Evolutionary conservation across 164 flowering plant species (phyloP).

Genomic region (Vitis rotundifolia): DNA sequence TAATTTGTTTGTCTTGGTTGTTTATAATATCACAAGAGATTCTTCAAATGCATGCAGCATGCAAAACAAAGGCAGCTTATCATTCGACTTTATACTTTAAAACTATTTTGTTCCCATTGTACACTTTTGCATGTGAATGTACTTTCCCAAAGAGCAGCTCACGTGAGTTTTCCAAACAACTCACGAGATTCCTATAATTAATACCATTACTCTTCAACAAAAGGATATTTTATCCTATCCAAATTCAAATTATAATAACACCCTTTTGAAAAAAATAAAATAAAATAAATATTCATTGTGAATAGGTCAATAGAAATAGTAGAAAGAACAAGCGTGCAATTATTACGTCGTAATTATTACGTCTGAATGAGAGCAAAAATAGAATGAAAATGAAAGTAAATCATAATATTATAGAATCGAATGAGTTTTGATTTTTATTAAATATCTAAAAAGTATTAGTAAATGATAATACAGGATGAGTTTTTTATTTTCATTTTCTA

Average conservation of each 20-base stretch:
- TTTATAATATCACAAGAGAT: conserved; percentile 12
- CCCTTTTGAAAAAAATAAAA: too few relatives aligned
- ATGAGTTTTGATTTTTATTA: too few relatives aligned
- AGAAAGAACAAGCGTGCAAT: too few relatives aligned
- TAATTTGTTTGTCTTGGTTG: neutral
- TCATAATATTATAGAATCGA: too few relatives aligned
- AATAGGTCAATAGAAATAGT: too few relatives aligned
- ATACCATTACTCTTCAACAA: neutral
- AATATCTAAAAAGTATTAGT: too few relatives aligned
- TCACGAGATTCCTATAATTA: conserved; percentile 39
- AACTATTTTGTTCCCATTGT: conserved; percentile 36
- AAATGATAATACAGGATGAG: too few relatives aligned
- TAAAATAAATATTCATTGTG: too few relatives aligned
- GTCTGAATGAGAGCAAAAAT: too few relatives aligned
- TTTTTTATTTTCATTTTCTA: too few relatives aligned
- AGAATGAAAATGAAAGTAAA: too few relatives aligned
- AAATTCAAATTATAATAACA: neutral
- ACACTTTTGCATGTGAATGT: conserved; percentile 73
- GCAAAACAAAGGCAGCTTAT: conserved; percentile 27
- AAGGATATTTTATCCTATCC: neutral
- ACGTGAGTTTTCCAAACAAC: conserved; percentile 51
- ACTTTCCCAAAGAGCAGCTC: conserved; percentile 64
- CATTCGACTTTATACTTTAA: conserved; percentile 44
- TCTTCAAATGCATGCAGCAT: conserved; percentile 16
- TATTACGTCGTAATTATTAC: too few relatives aligned